Evolutionary conservation across 2,329 filamentous ascomycete species (phyloP).

Genomic region (Ophiostoma triangulosporum): DNA sequence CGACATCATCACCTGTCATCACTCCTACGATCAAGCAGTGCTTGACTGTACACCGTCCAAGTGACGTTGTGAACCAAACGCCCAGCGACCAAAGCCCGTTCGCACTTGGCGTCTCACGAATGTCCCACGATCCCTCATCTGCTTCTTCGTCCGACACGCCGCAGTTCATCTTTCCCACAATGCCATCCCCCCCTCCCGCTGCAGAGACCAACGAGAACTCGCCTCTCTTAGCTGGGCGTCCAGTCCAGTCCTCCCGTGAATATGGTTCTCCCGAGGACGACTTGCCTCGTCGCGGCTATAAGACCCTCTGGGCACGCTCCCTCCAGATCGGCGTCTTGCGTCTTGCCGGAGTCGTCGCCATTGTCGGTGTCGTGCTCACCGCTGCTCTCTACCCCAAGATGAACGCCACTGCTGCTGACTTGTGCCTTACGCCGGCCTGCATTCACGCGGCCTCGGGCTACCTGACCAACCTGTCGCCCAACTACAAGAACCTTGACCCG

Average conservation of each 20-base stretch:
- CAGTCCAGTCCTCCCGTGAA: not conserved
- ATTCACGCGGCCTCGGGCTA: slow-evolving; percentile 50
- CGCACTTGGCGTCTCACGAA: not conserved
- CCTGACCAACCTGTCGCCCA: slow-evolving; percentile 46
- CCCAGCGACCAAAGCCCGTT: not conserved
- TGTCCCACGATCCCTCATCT: not conserved
- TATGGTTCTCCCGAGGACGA: not conserved
- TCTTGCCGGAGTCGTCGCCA: not conserved
- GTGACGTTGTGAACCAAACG: no score
- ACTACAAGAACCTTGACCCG: slow-evolving; percentile 48
- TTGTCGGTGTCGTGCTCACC: slow-evolving; percentile 3
- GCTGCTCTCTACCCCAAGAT: slow-evolving; percentile 3
- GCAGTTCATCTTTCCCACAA: not conserved
- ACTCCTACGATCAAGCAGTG: not conserved
- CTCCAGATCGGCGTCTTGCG: not conserved
- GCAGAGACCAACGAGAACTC: slow-evolving; percentile 1
- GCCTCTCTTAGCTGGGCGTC: slow-evolving; percentile 1
- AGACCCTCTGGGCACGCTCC: not conserved
- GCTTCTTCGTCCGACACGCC: not conserved
- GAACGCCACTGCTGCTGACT: slow-evolving; percentile 10
- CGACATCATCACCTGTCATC: not conserved
- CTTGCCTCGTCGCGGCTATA: slow-evolving; percentile 1
- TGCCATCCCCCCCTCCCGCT: not conserved
- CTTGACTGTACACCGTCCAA: not conserved
- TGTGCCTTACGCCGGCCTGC: slow-evolving; percentile 47